Base-by-base conservation (phyloP, 106 monocot genomes). In the Allium fistulosum region DNA sequence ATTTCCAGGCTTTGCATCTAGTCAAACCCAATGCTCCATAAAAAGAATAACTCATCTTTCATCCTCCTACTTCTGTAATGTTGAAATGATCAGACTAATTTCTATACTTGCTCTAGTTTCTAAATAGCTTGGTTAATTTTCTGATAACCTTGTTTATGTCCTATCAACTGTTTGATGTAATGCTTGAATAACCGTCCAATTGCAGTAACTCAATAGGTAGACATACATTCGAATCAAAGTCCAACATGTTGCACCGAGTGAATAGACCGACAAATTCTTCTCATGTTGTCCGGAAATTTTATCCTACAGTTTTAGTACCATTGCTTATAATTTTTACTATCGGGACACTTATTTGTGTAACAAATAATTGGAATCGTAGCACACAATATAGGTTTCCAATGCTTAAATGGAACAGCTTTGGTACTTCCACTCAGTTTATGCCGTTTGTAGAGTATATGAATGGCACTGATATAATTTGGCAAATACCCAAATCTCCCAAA, bases 391-490 rank as follows among this genome's bases (percentile, higher is more conserved):
- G 45, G 26, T 17, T 14, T 8, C 45, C 46, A 48, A 71, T 61
- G 49, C 37, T 70, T n/a, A 75, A 66, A 65, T 62, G 65, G 75
- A 79, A 56, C 28, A 66, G 51, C 49, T 65, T 69, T 55, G 62
- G 59, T 53, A 22, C 58, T 3, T 78, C 72, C 0, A 58, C 75
- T 12, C 22, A 80, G 11, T 71, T 59, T 50, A 57, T 13, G 0
- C 84, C 85, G 10, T 49, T 70, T 1, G 37, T 88, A 15, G 75
- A 57, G 17, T 63, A 58, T 48, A 78, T 73, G 49, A 84, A 88
- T 59, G 78, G 76, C 7, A 90, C 89, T 7, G 80, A 82, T 48
- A 62, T 82, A 4, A 90, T 89, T 26, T 94, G 82, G 84, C 84
- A 87, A 62, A 66, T 94, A 58, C 93, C 93, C 48, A 72, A 76